A percentile compares a stretch with the other conserved stretches of the same genome.
Evolutionary conservation across 2,329 filamentous ascomycete species (phyloP).

Genomic region (Septoria linicola): DNA sequence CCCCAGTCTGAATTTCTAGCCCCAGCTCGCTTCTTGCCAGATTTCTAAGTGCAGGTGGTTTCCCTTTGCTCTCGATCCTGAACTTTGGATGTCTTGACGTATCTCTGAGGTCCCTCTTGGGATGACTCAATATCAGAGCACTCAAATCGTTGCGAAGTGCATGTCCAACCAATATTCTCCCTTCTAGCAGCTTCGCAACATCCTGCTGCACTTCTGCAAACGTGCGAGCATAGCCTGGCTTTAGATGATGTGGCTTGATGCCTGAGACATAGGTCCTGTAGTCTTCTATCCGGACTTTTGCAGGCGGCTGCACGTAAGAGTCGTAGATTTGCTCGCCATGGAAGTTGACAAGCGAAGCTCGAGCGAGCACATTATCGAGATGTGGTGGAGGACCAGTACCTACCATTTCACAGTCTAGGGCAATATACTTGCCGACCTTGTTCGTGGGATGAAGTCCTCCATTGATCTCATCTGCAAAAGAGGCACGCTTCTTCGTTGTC

Average conservation of each 20-base stretch:
- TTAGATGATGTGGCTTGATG: constrained; percentile 72
- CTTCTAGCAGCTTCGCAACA: constrained; percentile 67
- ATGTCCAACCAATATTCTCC: constrained; percentile 77
- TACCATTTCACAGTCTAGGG: constrained; percentile 98
- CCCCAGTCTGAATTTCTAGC: constrained; percentile 59
- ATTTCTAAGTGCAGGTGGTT: constrained; percentile 66
- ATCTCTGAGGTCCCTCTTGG: constrained; percentile 75
- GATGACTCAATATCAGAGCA: constrained; percentile 75
- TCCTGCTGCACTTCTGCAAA: constrained; percentile 77
- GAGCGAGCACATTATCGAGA: constrained; percentile 73
- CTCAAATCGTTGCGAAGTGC: constrained; percentile 75
- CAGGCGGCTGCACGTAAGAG: constrained; percentile 72
- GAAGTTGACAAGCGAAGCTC: constrained; percentile 89
- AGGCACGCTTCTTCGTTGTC: constrained; percentile 60
- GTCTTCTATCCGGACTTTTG: constrained; percentile 71
- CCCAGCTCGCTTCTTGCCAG: constrained; percentile 59
- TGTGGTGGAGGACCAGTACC: constrained; percentile 70
- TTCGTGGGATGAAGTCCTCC: constrained; percentile 51
- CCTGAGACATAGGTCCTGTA: constrained; percentile 88
- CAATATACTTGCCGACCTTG: constrained; percentile 83
- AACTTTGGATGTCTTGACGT: constrained; percentile 77
- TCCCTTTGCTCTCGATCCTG: constrained; percentile 65
- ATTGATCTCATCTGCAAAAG: constrained; percentile 49
- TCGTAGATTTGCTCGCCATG: constrained; percentile 92
- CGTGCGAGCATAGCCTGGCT: constrained; percentile 43